Conservation (phyloP, 495 filamentous ascomycete species). For the Penicillium desertorum region DNA sequence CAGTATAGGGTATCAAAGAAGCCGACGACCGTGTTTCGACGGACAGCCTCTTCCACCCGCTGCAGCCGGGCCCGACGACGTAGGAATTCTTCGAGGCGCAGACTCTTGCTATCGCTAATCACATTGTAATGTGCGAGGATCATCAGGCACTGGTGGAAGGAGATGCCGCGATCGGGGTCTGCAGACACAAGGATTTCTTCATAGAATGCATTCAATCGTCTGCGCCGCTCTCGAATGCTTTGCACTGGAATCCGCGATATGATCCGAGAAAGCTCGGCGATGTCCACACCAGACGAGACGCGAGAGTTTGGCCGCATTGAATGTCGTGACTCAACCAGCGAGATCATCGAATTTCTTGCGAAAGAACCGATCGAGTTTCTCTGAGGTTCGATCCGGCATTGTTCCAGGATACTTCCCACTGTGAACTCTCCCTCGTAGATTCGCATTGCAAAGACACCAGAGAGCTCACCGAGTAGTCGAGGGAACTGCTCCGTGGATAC, state of each 20-base stretch:
- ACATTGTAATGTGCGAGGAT: conserved; percentile 98
- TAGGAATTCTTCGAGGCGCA: conserved; percentile 91
- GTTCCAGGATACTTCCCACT: conserved; percentile 76
- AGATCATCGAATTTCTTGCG: conserved; percentile 7
- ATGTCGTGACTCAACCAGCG: conserved; percentile 17
- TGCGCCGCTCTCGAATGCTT: conserved; percentile 68
- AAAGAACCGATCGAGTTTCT: conserved; percentile 9
- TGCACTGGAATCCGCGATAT: conserved; percentile 73
- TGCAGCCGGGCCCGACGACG: conserved; percentile 86
- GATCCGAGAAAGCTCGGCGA: conserved; percentile 70
- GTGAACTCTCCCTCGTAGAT: conserved; percentile 91
- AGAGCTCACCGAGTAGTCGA: conserved; percentile 82
- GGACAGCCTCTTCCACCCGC: conserved; percentile 94
- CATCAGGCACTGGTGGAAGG: conserved; percentile 93
- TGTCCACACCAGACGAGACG: conserved; percentile 70
- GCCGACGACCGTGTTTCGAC: conserved; percentile 80
- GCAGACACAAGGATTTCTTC: conserved; percentile 95
- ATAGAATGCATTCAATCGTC: conserved; percentile 86
- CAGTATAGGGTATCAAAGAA: conserved; percentile 98
- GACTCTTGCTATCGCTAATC: conserved; percentile 94
- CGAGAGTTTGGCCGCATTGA: conserved; percentile 33
- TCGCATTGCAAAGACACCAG: conserved; percentile 95
- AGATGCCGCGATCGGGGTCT: conserved; percentile 81
- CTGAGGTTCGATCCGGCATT: conserved; percentile 61
- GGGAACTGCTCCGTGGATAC: conserved; percentile 93